phyloP scores from a whole-genome alignment of 129 eudicot genomes.

The Daucus carota region DNA sequence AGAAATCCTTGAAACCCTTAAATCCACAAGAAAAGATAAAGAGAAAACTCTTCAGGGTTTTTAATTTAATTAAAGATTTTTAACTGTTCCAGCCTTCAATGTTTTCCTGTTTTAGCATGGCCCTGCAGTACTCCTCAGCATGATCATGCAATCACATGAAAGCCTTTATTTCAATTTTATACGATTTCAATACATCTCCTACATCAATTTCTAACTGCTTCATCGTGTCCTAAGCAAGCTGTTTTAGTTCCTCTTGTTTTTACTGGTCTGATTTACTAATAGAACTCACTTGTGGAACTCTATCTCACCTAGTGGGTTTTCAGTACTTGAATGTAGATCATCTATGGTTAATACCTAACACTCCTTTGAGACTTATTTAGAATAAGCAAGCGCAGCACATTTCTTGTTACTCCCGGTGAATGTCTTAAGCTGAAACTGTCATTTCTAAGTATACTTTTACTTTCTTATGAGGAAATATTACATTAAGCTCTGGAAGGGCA shows the following conservation, averaged over 20 bases:
- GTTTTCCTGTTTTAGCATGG: no score
- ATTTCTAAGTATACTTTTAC: neutral
- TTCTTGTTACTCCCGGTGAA: neutral
- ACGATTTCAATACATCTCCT: no score
- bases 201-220: slow-evolving; percentile 6
- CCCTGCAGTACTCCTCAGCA: no score
- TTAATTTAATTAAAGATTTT: no score
- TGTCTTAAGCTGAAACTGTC: neutral
- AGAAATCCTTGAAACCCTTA: no score
- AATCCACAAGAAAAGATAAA: no score
- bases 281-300: neutral
- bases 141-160: no score
- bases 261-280: neutral
- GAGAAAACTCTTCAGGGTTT: no score
- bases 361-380: neutral
- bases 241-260: neutral
- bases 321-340: neutral
- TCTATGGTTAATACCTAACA: neutral
- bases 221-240: neutral
- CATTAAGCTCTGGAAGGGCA: neutral
- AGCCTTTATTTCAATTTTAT: no score
- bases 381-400: neutral
- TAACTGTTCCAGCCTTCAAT: no score
- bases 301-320: neutral
- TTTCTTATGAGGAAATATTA: neutral